A percentile compares a stretch with the other conserved stretches of the same genome.
These are phyloP conservation scores for Thielaviopsis musarum DNA, from an alignment of 2,329 filamentous ascomycete species.

Conservation along the genomic window DNA sequence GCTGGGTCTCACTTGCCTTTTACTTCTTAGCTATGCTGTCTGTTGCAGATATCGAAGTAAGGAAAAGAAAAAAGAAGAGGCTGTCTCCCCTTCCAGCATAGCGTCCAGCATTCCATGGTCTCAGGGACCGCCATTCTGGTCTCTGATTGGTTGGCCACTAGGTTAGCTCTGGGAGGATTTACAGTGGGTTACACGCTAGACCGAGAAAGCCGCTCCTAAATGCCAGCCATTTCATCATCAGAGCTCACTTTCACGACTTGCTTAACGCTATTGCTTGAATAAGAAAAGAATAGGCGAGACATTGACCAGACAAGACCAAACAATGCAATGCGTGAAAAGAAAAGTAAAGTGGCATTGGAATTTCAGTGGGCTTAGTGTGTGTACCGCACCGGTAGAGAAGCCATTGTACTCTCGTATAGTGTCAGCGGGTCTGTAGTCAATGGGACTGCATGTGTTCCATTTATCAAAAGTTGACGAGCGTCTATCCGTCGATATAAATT, in stretches of 20 bases:
- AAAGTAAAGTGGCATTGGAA: neutral
- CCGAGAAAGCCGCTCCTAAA: neutral
- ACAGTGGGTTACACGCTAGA: constrained; percentile 4
- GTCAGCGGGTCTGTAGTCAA: neutral
- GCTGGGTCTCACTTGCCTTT: too few species aligned
- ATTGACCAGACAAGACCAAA: neutral
- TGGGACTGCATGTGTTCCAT: neutral
- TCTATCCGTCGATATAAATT: neutral
- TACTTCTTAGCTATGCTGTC: too few species aligned
- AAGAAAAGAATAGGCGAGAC: neutral
- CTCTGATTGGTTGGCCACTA: neutral
- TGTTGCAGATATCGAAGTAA: too few species aligned
- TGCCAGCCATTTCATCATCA: neutral
- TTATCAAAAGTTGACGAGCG: neutral
- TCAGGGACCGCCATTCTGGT: neutral
- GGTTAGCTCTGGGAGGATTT: neutral
- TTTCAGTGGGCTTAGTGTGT: too few species aligned
- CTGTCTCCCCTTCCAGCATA: neutral
- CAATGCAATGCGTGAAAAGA: neutral
- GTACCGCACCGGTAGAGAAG: too few species aligned
- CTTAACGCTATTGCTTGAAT: neutral
- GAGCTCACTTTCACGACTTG: neutral
- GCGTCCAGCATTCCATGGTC: neutral
- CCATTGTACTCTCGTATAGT: too few species aligned
- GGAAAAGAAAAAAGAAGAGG: neutral